These are phyloP conservation scores for Funneliformis geosporum DNA, from an alignment of 192 early-diverging fungal genomes.

Conservation along the genomic window DNA sequence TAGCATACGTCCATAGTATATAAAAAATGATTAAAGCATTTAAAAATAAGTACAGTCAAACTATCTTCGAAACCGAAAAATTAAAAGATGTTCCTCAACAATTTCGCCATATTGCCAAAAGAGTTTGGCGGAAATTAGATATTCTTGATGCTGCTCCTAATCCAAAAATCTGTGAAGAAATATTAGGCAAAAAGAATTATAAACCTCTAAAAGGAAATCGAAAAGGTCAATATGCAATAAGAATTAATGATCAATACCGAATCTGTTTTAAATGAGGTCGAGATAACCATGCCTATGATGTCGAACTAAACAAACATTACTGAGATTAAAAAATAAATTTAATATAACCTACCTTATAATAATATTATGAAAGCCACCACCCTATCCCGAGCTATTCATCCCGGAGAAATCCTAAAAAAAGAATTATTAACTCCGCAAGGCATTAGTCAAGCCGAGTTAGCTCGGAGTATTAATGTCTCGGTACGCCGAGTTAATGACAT, in stretches of 20 bases:
- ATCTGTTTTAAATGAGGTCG: background rate
- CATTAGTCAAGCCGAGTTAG: slow-evolving; percentile 11
- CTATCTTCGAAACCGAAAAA: too few relatives aligned
- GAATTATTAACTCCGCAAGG: background rate
- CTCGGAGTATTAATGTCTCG: background rate
- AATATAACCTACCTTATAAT: too few relatives aligned
- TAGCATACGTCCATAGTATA: too few relatives aligned
- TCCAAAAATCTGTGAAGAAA: background rate
- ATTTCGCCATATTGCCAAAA: background rate
- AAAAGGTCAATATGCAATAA: slow-evolving; percentile 10
- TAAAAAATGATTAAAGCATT: too few relatives aligned
- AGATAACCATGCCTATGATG: slow-evolving; percentile 16
- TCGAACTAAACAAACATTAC: background rate
- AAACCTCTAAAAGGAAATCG: slow-evolving; percentile 2
- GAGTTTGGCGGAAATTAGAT: background rate
- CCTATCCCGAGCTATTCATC: background rate
- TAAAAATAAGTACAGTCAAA: too few relatives aligned
- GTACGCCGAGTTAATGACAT: background rate
- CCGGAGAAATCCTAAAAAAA: background rate
- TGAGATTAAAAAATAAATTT: too few relatives aligned
- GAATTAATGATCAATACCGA: background rate
- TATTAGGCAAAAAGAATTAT: background rate
- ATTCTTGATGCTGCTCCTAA: background rate
- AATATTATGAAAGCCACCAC: background rate
- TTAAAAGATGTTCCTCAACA: too few relatives aligned